These are phyloP conservation scores for Pythium rhizo-oryzae DNA, from an alignment of 352 stramenopile genomes.

Conservation along the genomic window DNA sequence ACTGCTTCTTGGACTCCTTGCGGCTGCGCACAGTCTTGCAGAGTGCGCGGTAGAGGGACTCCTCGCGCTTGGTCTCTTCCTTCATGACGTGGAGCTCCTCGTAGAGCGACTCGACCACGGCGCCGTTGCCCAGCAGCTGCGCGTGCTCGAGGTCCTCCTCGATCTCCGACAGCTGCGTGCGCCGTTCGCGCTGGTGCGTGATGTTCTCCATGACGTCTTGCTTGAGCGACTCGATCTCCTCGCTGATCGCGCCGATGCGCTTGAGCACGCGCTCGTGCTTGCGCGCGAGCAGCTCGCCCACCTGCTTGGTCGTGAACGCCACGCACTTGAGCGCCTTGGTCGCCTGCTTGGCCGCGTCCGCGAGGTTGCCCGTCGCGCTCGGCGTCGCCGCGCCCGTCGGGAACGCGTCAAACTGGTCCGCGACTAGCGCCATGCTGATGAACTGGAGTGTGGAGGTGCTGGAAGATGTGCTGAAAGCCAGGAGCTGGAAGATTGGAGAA, in stretches of 20 bases:
- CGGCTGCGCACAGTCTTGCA: conserved; percentile 45
- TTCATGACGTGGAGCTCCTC: conserved; percentile 53
- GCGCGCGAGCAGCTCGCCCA: conserved; percentile 56
- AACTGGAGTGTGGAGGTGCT: background rate
- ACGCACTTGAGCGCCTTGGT: conserved; percentile 72
- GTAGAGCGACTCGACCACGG: conserved; percentile 50
- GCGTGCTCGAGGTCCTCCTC: conserved; percentile 58
- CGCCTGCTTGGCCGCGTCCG: conserved; percentile 58
- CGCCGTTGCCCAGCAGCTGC: conserved; percentile 51
- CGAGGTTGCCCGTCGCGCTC: conserved; percentile 9
- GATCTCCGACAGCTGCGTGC: conserved; percentile 47
- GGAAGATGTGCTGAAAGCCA: background rate
- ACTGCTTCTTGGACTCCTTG: conserved; percentile 38
- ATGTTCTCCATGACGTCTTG: conserved; percentile 58
- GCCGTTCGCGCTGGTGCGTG: conserved; percentile 46
- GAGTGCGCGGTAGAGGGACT: conserved; percentile 48
- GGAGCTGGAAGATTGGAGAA: background rate
- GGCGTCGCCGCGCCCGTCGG: background rate
- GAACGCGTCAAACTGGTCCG: conserved; percentile 8
- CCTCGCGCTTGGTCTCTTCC: conserved; percentile 49
- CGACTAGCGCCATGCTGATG: background rate
- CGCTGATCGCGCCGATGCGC: conserved; percentile 41
- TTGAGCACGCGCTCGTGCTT: conserved; percentile 50
- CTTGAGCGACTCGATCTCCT: conserved; percentile 60
- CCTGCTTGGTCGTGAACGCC: conserved; percentile 61